Conservation (phyloP, 2,329 filamentous ascomycete species). For the Phialocephala subalpina region DNA sequence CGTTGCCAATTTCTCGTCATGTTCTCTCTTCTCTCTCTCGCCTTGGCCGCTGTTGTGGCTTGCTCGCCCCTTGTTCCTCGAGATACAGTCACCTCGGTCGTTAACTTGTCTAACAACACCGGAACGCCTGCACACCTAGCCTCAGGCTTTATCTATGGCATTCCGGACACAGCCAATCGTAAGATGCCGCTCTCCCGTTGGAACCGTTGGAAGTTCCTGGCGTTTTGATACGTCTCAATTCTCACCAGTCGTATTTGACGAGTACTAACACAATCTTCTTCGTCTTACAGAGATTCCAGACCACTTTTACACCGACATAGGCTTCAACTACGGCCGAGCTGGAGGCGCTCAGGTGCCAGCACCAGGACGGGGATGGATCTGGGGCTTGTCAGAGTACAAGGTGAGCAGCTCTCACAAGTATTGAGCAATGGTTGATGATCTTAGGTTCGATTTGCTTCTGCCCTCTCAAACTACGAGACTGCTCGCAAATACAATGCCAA, state of each 20-base stretch:
- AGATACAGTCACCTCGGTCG: conserved; percentile 35
- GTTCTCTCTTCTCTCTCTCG: conserved; percentile 21
- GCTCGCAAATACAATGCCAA: conserved; percentile 50
- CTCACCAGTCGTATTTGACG: background rate
- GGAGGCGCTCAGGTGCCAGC: conserved; percentile 51
- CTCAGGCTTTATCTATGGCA: conserved; percentile 52
- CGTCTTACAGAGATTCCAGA: conserved; percentile 45
- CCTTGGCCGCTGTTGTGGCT: conserved; percentile 24
- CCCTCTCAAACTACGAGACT: conserved; percentile 54
- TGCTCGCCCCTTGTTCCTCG: conserved; percentile 24
- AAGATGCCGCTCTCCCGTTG: background rate
- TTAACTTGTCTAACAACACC: conserved; percentile 44
- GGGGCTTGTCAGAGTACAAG: conserved; percentile 45
- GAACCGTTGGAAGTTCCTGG: background rate
- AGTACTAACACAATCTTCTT: background rate
- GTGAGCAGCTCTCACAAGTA: conserved; percentile 12
- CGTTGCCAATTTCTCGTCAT: conserved; percentile 13
- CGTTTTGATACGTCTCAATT: background rate
- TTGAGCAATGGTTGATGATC: background rate
- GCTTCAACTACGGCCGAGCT: conserved; percentile 49
- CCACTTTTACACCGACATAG: conserved; percentile 49
- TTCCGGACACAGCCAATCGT: conserved; percentile 46
- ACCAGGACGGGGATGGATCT: conserved; percentile 49
- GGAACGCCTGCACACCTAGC: conserved; percentile 48
- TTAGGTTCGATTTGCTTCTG: conserved; percentile 50